Conservation (phyloP, 768 basidiomycete species). For the Rhodocollybia butyracea region DNA sequence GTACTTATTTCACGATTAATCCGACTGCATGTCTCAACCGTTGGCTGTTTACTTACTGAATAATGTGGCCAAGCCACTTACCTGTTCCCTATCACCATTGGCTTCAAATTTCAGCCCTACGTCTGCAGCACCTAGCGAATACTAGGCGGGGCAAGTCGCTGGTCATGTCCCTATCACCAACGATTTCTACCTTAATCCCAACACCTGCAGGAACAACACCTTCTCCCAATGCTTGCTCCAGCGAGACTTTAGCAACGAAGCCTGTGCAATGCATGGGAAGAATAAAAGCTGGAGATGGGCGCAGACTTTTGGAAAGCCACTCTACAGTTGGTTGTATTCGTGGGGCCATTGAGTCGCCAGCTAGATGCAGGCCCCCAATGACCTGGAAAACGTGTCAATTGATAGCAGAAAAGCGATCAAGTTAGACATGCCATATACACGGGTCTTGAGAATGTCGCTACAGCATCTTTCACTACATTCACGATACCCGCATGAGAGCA, state of each 20-base stretch:
- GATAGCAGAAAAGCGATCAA: not conserved
- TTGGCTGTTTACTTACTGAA: too few species aligned
- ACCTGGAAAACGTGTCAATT: constrained; percentile 43
- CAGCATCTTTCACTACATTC: constrained; percentile 75
- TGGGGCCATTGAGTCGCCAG: constrained; percentile 57
- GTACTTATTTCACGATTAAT: not conserved
- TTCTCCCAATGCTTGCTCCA: constrained; percentile 68
- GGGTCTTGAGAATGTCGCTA: constrained; percentile 58
- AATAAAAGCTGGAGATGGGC: constrained; percentile 64
- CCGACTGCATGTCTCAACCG: too few species aligned
- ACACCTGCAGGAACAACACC: constrained; percentile 77
- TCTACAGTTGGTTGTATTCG: constrained; percentile 69
- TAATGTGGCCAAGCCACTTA: too few species aligned
- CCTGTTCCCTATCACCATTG: too few species aligned
- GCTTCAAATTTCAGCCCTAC: not conserved
- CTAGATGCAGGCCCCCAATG: constrained; percentile 83
- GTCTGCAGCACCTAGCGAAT: constrained; percentile 13
- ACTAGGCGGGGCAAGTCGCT: constrained; percentile 28
- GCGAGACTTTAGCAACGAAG: constrained; percentile 68
- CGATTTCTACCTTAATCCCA: constrained; percentile 60
- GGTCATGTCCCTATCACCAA: constrained; percentile 44
- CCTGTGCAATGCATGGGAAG: constrained; percentile 87
- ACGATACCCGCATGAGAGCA: constrained; percentile 84
- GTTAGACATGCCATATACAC: constrained; percentile 61
- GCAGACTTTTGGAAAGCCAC: constrained; percentile 59